Base-by-base conservation (phyloP, 2,329 filamentous ascomycete genomes). In the Chaetomium olivaceum region DNA sequence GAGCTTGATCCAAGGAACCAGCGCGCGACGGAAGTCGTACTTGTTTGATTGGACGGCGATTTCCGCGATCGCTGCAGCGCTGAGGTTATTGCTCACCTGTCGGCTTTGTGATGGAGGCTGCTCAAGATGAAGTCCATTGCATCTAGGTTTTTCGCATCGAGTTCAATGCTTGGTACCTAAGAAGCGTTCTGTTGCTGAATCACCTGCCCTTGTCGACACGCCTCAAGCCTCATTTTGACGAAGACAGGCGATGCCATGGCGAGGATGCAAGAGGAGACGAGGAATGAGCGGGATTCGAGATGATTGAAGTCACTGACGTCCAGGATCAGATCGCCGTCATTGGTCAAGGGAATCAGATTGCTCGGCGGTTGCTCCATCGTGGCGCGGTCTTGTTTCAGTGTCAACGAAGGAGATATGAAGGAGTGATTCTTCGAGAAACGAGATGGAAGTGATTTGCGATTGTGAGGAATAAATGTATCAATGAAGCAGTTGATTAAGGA, bases 121-220 rank as follows among this genome's bases (percentile, higher is more conserved):
- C 62, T 64, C 1, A 64, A 33, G 27, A 64, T 59, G 21, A 64
- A 54, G 36, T 59, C 56, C 62, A 64, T 64, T 2, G 62, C 56
- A 7, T 55, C 23, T 16, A 58, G 7, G 19, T 64, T 19, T 5
- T 59, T 48, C 5, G 59, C 62, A 1, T 48, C 29, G 0, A 64
- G 48, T 1, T 7, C 11, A 2, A 59, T 27, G 11, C 25, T 25
- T 7, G 61, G 27, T 1, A 0, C 2, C 36, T 25, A 0, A 14
- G 23, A 21, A 19, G n/a, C 25, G 4, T 19, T 23, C 7, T 36
- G 2, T 8, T 21, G n/a, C 4, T 2, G 48, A 25, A 1, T 21
- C n/a, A 27, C 7, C 7, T 9, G 39, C 7, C 58, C 31, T 23
- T 46, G 21, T 8, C 25, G 55, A 12, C 62, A 56, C 19, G 55